Percentiles rank a stretch among this genome's conserved stretches.
These are phyloP conservation scores for Moniliophthora roreri DNA, from an alignment of 1,284 basidiomycete species.

Conservation along the genomic window DNA sequence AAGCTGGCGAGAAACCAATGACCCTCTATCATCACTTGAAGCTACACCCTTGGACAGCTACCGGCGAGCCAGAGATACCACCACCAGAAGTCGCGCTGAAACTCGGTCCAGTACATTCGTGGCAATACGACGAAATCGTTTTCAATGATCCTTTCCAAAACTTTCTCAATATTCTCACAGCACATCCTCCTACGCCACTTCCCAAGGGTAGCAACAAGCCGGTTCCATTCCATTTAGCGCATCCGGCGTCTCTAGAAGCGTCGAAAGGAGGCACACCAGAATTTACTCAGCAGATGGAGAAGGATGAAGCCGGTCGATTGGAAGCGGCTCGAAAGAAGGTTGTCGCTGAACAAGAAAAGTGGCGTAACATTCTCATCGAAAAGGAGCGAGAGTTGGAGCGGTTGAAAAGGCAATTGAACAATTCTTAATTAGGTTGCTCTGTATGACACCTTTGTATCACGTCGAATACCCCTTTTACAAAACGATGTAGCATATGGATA, in stretches of 20 bases:
- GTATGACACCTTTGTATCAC: not conserved
- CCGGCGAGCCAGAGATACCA: conserved; percentile 62
- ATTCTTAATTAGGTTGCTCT: not conserved
- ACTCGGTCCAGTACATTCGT: conserved; percentile 85
- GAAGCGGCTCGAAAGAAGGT: conserved; percentile 77
- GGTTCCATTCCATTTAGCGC: conserved; percentile 68
- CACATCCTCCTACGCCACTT: conserved; percentile 82
- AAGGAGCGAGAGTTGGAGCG: conserved; percentile 71
- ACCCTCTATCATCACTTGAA: conserved; percentile 92
- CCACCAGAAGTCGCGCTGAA: conserved; percentile 63
- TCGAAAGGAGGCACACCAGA: conserved; percentile 72
- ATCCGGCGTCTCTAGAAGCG: conserved; percentile 62
- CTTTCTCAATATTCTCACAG: conserved; percentile 83
- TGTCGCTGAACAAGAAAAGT: conserved; percentile 61
- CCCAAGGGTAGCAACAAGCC: conserved; percentile 65
- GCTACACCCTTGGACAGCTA: conserved; percentile 87
- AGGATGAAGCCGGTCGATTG: conserved; percentile 79
- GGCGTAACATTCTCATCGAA: conserved; percentile 60
- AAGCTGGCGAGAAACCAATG: conserved; percentile 91
- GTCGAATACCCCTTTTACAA: conserved; percentile 1
- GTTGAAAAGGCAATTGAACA: conserved; percentile 51
- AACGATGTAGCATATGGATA: conserved; percentile 1
- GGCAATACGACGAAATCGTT: conserved; percentile 99
- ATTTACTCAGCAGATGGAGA: conserved; percentile 82
- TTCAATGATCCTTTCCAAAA: conserved; percentile 92